Evolutionary conservation across 202 grass and related monocot species (phyloP), one percentile per base, ranked within the genome.

Genomic region (Musa balbisiana): DNA sequence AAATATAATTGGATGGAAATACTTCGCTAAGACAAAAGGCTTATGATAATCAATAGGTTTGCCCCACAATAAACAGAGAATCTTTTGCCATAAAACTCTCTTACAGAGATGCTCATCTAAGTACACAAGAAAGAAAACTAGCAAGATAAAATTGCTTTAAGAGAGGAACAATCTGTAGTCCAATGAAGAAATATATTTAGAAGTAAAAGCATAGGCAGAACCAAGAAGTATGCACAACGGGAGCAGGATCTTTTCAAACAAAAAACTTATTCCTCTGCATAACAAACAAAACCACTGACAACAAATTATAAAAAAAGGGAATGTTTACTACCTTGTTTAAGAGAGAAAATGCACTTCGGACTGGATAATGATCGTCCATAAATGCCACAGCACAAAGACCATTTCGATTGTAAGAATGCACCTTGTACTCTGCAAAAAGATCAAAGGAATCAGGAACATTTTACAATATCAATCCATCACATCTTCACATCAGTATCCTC

Each of bases 301-400:
- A 8, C 19, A 6, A 56, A 10, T 25, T 2, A 15, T 0, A 43
- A 8, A 64, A 82, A 8, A 19, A 16, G 13, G 16, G 69, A 25
- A 25, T 14, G 52, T 8, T 19, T 33, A 27, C 14, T 85, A 99
- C 91, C 91, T 88, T 95, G 65, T 95, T 99, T 43, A 99, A 82
- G 75, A 99, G 83, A 67, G 91, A 99, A 90, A 99, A 95, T 53
- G 95, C 91, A 69, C 89, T 95, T 76, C 91, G 78, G 49, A 99
- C 83, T 76, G 95, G 95, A 88, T 99, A 99, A 85, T 99, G 89
- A 62, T 99, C 95, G 50, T 99, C 95, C 95, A 99, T 95, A 64
- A 99, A 99, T 85, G 91, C 91, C 67, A 99, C 79, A 8, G 17
- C 89, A 78, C 91, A 90, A 17, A 99, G 82, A 17, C 91, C 87